A percentile compares a stretch with the other conserved stretches of the same genome.
Evolutionary conservation across 495 filamentous ascomycete species (phyloP).

Genomic region (Hypoxylon perforatum): DNA sequence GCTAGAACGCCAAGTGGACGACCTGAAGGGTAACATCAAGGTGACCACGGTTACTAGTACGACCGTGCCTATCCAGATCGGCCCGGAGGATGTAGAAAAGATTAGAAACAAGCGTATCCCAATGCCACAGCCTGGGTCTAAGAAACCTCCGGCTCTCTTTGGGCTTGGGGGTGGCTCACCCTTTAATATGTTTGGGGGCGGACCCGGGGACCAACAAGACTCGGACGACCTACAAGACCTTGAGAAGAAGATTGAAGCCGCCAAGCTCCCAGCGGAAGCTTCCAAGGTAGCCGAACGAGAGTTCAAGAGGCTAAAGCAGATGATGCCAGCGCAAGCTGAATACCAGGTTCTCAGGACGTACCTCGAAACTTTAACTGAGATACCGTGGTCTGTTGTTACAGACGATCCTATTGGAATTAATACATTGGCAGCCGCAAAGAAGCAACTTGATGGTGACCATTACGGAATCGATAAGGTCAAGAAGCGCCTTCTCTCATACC

Average conservation of each 20-base stretch:
- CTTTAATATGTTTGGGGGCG: conserved; percentile 45
- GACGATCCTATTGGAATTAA: conserved; percentile 87
- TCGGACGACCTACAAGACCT: conserved; percentile 80
- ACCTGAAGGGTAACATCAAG: conserved; percentile 83
- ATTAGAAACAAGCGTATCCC: conserved; percentile 60
- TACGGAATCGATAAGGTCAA: conserved; percentile 98
- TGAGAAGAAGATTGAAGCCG: conserved; percentile 84
- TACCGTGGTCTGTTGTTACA: conserved; percentile 90
- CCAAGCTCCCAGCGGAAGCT: conserved; percentile 74
- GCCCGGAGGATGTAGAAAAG: conserved; percentile 53
- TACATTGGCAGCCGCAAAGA: conserved; percentile 80
- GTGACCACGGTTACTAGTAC: conserved; percentile 76
- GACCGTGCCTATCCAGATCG: conserved; percentile 62
- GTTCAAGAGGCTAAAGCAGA: conserved; percentile 88
- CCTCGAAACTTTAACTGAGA: conserved; percentile 91
- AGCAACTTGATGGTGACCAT: conserved; percentile 95
- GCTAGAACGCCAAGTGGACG: conserved; percentile 79
- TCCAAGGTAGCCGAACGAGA: conserved; percentile 90
- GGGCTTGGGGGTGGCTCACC: conserved; percentile 58
- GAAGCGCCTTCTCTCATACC: conserved; percentile 93
- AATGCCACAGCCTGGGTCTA: conserved; percentile 58
- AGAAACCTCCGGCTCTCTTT: conserved; percentile 62
- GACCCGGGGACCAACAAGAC: conserved; percentile 44
- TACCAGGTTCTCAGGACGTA: conserved; percentile 95
- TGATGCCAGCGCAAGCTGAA: conserved; percentile 94